phyloP scores from a whole-genome alignment of 176 grass and related monocot genomes.

The Cocos nucifera region DNA sequence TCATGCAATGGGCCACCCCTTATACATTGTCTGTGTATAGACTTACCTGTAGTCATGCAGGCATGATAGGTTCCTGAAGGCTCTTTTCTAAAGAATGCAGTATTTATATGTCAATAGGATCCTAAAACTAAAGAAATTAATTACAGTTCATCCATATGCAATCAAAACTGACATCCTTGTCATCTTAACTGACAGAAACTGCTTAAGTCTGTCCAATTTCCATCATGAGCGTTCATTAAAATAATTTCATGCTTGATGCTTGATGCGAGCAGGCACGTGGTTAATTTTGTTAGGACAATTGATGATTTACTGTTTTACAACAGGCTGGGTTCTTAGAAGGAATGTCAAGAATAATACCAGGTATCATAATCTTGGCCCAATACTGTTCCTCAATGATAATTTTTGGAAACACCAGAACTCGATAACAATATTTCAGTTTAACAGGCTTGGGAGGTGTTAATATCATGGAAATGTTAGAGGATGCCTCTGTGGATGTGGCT shows the following conservation, averaged over 20 bases:
- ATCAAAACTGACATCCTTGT: too few species aligned
- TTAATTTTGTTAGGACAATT: background rate
- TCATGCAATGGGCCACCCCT: too few species aligned
- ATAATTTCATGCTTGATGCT: background rate
- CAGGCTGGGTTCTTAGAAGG: constrained; percentile 98
- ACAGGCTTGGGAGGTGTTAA: constrained; percentile 78
- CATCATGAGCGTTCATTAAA: too few species aligned
- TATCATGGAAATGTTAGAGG: constrained; percentile 74
- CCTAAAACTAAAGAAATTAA: too few species aligned
- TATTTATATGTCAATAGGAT: too few species aligned
- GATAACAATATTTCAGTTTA: background rate
- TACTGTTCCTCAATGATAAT: background rate
- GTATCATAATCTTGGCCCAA: constrained; percentile 25
- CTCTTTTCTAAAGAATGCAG: too few species aligned
- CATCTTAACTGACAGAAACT: too few species aligned
- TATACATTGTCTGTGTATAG: too few species aligned
- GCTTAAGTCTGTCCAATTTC: too few species aligned
- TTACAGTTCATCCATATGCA: too few species aligned
- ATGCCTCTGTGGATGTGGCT: constrained; percentile 44
- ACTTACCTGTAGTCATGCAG: too few species aligned
- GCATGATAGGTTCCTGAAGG: too few species aligned
- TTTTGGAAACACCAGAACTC: background rate
- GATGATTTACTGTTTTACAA: constrained; percentile 14
- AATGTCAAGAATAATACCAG: constrained; percentile 76
- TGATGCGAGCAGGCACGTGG: background rate